A percentile compares a stretch with the other conserved stretches of the same genome.
phyloP scores from a whole-genome alignment of 768 basidiomycete genomes.

The Lactifluus volemus region DNA sequence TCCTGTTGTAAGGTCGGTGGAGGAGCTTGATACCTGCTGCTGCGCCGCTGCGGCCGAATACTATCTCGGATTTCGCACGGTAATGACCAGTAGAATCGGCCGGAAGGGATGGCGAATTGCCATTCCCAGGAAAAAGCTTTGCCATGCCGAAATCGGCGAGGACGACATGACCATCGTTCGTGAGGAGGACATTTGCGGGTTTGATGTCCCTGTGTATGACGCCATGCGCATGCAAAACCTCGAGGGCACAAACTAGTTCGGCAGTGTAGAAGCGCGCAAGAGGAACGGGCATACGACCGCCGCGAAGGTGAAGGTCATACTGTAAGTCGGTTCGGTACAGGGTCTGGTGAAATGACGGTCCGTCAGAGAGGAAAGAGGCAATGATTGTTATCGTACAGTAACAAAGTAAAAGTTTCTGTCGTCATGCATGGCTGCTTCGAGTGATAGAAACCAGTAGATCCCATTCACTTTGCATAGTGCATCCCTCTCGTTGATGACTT shows the following conservation, averaged over 20 bases:
- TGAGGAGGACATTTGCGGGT: conserved; percentile 29
- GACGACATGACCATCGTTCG: conserved; percentile 8
- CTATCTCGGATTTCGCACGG: neutral
- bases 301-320: conserved; percentile 12
- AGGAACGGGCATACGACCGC: conserved; percentile 4
- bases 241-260: conserved; percentile 17
- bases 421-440: conserved; percentile 19
- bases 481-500: conserved; percentile 13
- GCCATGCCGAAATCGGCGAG: conserved; percentile 21
- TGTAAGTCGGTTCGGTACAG: conserved; percentile 14
- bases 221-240: conserved; percentile 32
- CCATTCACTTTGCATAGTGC: conserved; percentile 9
- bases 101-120: neutral
- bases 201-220: conserved; percentile 44
- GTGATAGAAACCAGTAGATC: conserved; percentile 10
- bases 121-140: conserved; percentile 10
- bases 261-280: conserved; percentile 18
- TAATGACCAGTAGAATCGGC: neutral
- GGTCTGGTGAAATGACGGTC: neutral
- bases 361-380: neutral
- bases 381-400: neutral
- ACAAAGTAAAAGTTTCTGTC: conserved; percentile 19
- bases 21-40: neutral
- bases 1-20: conserved; percentile 9
- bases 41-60: neutral